Evolutionary conservation across 352 stramenopile species (phyloP).

Genomic region (Phytophthora parvispora): DNA sequence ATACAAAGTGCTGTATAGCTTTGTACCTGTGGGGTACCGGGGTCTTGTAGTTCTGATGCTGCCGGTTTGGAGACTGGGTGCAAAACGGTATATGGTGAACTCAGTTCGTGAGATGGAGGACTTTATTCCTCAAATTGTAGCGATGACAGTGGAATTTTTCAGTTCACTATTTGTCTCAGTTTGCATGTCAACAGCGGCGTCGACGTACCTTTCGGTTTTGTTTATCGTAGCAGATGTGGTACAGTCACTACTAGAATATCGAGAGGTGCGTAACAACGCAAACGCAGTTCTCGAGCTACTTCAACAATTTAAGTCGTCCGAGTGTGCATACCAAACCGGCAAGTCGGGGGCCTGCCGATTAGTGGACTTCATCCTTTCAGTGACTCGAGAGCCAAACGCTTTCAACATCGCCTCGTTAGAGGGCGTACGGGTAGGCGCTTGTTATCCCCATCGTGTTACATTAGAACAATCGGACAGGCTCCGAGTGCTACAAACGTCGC

Average conservation of each 20-base stretch:
- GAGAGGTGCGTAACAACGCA: constrained; percentile 6
- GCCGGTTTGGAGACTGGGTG: constrained; percentile 14
- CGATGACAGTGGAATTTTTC: constrained; percentile 27
- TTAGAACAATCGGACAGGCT: neutral
- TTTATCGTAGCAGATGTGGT: too few relatives aligned
- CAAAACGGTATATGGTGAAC: constrained; percentile 16
- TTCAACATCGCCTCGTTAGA: too few relatives aligned
- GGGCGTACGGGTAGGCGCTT: neutral
- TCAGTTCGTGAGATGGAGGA: constrained; percentile 16
- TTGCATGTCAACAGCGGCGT: constrained; percentile 21
- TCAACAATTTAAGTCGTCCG: too few relatives aligned
- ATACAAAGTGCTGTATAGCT: constrained; percentile 16
- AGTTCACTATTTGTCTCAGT: constrained; percentile 17
- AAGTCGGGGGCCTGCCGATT: too few relatives aligned
- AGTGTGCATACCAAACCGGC: too few relatives aligned
- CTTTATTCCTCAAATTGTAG: constrained; percentile 17
- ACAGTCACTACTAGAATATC: constrained; percentile 8
- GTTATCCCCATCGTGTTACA: neutral
- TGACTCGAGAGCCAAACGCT: neutral
- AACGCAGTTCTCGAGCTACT: neutral
- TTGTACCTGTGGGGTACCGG: constrained; percentile 3
- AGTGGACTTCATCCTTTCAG: neutral
- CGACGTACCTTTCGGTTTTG: constrained; percentile 1
- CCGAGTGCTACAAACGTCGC: neutral
- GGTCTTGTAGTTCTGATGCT: constrained; percentile 9